Conservation (phyloP, 2,329 filamentous ascomycete genomes). For the Malbranchea zuffiana region DNA sequence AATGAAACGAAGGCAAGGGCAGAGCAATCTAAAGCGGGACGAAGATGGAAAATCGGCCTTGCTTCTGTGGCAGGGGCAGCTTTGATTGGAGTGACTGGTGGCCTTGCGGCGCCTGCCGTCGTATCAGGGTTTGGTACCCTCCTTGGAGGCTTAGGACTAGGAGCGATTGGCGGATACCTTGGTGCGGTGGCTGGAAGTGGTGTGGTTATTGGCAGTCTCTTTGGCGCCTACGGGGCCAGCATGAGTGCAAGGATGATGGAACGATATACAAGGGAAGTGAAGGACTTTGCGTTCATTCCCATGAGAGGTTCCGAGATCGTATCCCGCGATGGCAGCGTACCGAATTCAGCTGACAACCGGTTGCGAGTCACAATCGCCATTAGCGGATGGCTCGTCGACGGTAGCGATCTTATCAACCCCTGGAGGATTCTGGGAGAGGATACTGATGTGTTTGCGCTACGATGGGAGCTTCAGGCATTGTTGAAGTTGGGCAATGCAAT, state of each 20-base stretch:
- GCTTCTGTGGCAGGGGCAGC: slow-evolving; percentile 81
- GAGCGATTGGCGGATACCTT: slow-evolving; percentile 64
- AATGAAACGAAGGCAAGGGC: slow-evolving; percentile 62
- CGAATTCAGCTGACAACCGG: slow-evolving; percentile 46
- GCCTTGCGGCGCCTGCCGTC: slow-evolving; percentile 64
- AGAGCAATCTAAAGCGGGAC: slow-evolving; percentile 53
- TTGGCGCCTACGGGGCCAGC: slow-evolving; percentile 78
- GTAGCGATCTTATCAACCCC: slow-evolving; percentile 60
- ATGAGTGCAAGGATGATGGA: slow-evolving; percentile 84
- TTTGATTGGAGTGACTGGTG: slow-evolving; percentile 70
- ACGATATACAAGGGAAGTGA: slow-evolving; percentile 71
- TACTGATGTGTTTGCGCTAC: slow-evolving; percentile 69
- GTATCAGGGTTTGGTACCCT: slow-evolving; percentile 69
- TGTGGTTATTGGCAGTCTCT: slow-evolving; percentile 70
- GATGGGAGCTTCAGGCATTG: slow-evolving; percentile 71
- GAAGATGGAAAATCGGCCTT: slow-evolving; percentile 72
- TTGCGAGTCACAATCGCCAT: slow-evolving; percentile 75
- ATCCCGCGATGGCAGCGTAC: slow-evolving; percentile 33
- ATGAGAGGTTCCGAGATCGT: slow-evolving; percentile 43
- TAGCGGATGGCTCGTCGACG: slow-evolving; percentile 66
- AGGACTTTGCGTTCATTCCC: slow-evolving; percentile 79
- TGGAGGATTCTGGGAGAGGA: slow-evolving; percentile 67
- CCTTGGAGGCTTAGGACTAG: slow-evolving; percentile 65
- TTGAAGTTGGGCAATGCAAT: slow-evolving; percentile 68
- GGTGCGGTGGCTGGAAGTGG: slow-evolving; percentile 70